Base-by-base conservation (phyloP, 2,329 filamentous ascomycete species). In the Penicillium sp. region DNA sequence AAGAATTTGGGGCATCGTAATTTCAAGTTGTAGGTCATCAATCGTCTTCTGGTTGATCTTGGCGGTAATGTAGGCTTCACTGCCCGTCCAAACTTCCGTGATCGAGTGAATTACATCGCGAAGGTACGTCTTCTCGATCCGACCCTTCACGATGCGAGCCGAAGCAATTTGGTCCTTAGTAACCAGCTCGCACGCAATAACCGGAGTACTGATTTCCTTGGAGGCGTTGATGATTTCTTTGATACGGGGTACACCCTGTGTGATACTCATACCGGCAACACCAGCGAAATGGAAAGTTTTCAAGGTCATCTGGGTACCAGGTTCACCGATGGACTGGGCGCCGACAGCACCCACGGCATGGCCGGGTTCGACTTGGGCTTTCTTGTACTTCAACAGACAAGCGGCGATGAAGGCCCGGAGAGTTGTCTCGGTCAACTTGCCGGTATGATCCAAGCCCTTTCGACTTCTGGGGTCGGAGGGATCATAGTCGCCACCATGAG, bases 191-290 rank as follows among this genome's bases (percentile, higher is more conserved):
- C 95, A 98, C 6, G 86, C 88, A 68, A 99, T 96, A 73, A 99
- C 90, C 0, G 95, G 95, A 0, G 95, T 99, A 76, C 91, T 96
- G 78, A 99, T 99, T 53, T 83, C 82, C 75, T 93, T 96, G 8
- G 93, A 97, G 6, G 95, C 95, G 79, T 99, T 99, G 87, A 99
- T 99, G 68, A 99, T 99, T 83, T 99, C 95, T 80, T 99, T 99
- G 82, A 99, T 99, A 88, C 95, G 94, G 1, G 95, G 95, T 6
- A 99, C 95, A 91, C 95, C 95, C 74, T 97, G 92, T 0, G 95
- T 99, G 74, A 99, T 97, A 84, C 92, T 97, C 95, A 99, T 98
- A 76, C 94, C 94, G 46, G 95, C 95, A 65, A 99, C 95, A 90
- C 95, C 95, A 74, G 95, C 95, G 82, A 99, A 99, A 90, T 98